Conservation (phyloP, 1,284 basidiomycete species). For the Coniferiporia weirii region DNA sequence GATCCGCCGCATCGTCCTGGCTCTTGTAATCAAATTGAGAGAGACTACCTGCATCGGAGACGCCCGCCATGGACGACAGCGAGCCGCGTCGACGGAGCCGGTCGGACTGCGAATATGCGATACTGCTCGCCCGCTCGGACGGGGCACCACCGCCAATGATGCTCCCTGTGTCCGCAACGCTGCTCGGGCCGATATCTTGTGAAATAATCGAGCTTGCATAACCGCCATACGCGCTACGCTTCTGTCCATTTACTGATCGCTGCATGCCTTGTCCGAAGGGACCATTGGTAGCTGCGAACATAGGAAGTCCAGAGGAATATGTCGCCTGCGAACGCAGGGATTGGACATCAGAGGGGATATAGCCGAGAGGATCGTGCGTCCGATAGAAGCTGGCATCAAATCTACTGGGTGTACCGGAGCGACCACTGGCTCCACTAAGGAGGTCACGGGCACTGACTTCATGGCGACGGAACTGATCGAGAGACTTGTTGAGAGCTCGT, state of each 20-base stretch:
- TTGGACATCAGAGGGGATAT: slow-evolving; percentile 93
- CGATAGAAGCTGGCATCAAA: slow-evolving; percentile 95
- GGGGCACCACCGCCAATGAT: slow-evolving; percentile 48
- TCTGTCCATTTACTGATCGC: slow-evolving; percentile 54
- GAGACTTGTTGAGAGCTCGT: slow-evolving; percentile 76
- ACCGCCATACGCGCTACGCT: slow-evolving; percentile 73
- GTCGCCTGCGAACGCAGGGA: slow-evolving; percentile 93
- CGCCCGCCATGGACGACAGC: slow-evolving; percentile 70
- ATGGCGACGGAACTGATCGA: slow-evolving; percentile 88
- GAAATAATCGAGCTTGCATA: slow-evolving; percentile 91
- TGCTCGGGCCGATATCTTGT: slow-evolving; percentile 70
- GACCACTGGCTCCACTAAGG: slow-evolving; percentile 35
- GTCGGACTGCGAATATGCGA: slow-evolving; percentile 82
- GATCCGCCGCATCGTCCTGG: slow-evolving; percentile 69
- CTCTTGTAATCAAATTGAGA: slow-evolving; percentile 84
- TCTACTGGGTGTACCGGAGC: slow-evolving; percentile 81
- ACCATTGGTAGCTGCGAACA: slow-evolving; percentile 62
- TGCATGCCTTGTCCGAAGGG: slow-evolving; percentile 63
- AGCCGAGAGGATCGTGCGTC: slow-evolving; percentile 89
- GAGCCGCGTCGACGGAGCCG: slow-evolving; percentile 62
- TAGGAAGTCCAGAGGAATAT: slow-evolving; percentile 84
- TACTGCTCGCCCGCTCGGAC: slow-evolving; percentile 45
- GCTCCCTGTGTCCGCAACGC: slow-evolving; percentile 51
- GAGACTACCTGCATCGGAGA: slow-evolving; percentile 72
- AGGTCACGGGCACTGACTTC: slow-evolving; percentile 73